Evolutionary conservation across 345 rosid species (phyloP).

Genomic region (Linum trigynum): DNA sequence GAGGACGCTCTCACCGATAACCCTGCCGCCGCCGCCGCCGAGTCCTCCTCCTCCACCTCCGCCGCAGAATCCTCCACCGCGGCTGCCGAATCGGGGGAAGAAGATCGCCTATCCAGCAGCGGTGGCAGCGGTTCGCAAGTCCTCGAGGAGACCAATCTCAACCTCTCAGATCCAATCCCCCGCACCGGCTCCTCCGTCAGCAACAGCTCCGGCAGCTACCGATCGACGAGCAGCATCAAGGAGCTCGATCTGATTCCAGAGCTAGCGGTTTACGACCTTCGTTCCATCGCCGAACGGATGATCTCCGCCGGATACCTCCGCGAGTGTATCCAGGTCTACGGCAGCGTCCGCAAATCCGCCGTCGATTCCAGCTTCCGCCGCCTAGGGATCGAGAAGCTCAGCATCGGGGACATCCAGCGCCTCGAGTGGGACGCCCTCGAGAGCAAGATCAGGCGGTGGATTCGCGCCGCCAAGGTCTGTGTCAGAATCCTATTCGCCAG

Average conservation of each 20-base stretch:
- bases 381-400: slow-evolving; percentile 75
- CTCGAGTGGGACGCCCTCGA: slow-evolving; percentile 75
- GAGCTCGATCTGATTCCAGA: slow-evolving; percentile 76
- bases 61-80: slow-evolving; percentile 4
- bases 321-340: slow-evolving; percentile 88
- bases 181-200: slow-evolving; percentile 11
- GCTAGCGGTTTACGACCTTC: slow-evolving; percentile 60
- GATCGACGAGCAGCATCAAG: slow-evolving; percentile 78
- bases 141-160: neutral
- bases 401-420: slow-evolving; percentile 91
- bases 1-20: slow-evolving; percentile 30
- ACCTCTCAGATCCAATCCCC: slow-evolving; percentile 13
- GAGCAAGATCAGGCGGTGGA: slow-evolving; percentile 84
- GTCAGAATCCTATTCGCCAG: slow-evolving; percentile 72
- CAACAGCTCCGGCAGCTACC: slow-evolving; percentile 25
- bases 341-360: slow-evolving; percentile 76
- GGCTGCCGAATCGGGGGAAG: neutral
- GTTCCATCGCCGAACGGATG: slow-evolving; percentile 69
- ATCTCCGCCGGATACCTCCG: slow-evolving; percentile 66
- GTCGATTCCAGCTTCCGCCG: slow-evolving; percentile 59
- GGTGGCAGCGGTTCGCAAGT: slow-evolving; percentile 3
- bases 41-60: slow-evolving; percentile 28
- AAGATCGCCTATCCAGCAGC: neutral
- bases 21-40: slow-evolving; percentile 5
- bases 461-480: slow-evolving; percentile 73